phyloP scores from a whole-genome alignment of 352 stramenopile species.

The Pythium folliculosum region DNA sequence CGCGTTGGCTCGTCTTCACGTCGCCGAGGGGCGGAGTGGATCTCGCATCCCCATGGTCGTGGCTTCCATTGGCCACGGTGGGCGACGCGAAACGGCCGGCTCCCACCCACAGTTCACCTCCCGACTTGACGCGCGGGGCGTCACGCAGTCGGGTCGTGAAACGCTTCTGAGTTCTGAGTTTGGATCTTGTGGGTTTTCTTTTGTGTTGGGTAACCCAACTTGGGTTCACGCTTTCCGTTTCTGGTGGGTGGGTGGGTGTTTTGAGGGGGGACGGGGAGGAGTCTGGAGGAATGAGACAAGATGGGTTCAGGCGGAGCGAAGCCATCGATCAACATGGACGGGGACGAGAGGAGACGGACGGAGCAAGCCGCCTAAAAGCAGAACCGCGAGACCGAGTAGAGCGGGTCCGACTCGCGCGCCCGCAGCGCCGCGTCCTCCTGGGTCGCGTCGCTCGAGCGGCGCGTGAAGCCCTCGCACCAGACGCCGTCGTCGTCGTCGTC shows the following conservation, averaged over 20 bases:
- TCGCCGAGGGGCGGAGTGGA: conserved; percentile 31
- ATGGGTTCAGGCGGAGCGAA: neutral
- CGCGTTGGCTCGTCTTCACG: neutral
- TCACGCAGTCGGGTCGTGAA: neutral
- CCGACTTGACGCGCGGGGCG: neutral
- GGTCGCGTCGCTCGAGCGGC: conserved; percentile 16
- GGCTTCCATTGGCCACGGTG: conserved; percentile 30
- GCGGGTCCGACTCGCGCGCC: conserved; percentile 23
- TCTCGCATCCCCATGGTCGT: neutral
- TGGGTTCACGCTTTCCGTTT: no score
- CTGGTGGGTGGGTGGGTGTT: neutral
- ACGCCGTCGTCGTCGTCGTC: conserved; percentile 17
- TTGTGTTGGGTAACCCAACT: no score
- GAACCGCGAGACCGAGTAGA: conserved; percentile 28
- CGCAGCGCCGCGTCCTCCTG: conserved; percentile 19
- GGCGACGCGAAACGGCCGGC: conserved; percentile 12
- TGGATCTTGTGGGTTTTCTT: no score
- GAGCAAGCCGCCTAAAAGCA: conserved; percentile 20
- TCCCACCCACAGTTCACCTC: neutral
- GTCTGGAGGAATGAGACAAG: neutral
- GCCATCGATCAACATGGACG: conserved; percentile 6
- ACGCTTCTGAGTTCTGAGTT: no score
- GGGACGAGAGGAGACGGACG: neutral
- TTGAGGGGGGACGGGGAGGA: conserved; percentile 7
- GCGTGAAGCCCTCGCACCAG: conserved; percentile 25